Percentiles rank a stretch among this genome's conserved stretches.
Evolutionary conservation across 768 basidiomycete species (phyloP).

Genomic region (Epithele typhae): DNA sequence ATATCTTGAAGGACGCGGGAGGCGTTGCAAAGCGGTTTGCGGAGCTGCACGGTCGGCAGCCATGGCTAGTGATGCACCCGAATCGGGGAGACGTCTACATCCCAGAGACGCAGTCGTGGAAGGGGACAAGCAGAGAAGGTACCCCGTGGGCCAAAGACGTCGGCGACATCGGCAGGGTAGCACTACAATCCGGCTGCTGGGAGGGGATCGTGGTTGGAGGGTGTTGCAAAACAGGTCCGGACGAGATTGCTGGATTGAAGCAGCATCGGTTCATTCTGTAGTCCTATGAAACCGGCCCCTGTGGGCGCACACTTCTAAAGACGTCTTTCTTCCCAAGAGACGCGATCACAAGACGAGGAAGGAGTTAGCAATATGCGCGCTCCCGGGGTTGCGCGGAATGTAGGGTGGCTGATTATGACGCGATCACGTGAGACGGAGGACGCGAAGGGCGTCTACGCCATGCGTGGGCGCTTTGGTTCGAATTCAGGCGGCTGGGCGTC

Average conservation of each 20-base stretch:
- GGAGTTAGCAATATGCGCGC: no score
- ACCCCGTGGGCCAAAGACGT: slow-evolving; percentile 36
- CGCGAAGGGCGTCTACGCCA: slow-evolving; percentile 5
- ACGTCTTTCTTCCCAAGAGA: no score
- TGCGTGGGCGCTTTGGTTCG: slow-evolving; percentile 13
- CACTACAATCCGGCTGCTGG: slow-evolving; percentile 32
- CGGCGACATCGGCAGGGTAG: slow-evolving; percentile 20
- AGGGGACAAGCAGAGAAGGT: slow-evolving; percentile 12
- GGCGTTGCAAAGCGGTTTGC: slow-evolving; percentile 5
- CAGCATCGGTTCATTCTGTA: no score
- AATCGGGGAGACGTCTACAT: slow-evolving; percentile 63
- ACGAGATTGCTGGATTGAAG: slow-evolving; percentile 38
- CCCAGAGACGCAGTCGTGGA: slow-evolving; percentile 39
- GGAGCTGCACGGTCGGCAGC: slow-evolving; percentile 20
- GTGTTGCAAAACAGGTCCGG: slow-evolving; percentile 60
- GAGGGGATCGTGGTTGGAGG: slow-evolving; percentile 59
- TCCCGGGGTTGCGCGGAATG: no score
- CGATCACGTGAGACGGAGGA: slow-evolving; percentile 5
- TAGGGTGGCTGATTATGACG: no score
- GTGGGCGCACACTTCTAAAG: no score
- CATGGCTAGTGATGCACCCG: slow-evolving; percentile 68
- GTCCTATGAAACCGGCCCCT: no score
- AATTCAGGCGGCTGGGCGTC: slow-evolving; percentile 3
- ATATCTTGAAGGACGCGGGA: slow-evolving; percentile 3
- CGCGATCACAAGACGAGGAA: no score